These are phyloP conservation scores for Salmacisia buchloeana DNA, from an alignment of 1,284 basidiomycete species.

Conservation along the genomic window DNA sequence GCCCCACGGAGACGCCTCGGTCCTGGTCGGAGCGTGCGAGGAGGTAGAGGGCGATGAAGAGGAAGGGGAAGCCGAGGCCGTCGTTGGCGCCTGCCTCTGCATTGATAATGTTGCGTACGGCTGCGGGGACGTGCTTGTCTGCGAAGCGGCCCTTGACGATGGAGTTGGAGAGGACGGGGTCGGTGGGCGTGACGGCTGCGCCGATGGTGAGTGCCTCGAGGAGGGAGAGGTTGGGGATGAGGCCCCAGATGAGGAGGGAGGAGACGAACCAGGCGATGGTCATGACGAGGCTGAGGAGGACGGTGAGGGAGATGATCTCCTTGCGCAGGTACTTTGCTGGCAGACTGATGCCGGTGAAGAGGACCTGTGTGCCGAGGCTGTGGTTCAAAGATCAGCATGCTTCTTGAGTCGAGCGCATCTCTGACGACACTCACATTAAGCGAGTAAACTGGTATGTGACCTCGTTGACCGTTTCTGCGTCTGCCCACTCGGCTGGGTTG, in stretches of 20 bases:
- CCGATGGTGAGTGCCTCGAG: conserved; percentile 51
- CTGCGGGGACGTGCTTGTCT: conserved; percentile 51
- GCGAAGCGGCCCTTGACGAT: conserved; percentile 52
- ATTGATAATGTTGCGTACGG: conserved; percentile 51
- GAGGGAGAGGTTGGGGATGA: conserved; percentile 50
- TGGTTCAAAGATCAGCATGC: background rate
- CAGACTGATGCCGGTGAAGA: conserved; percentile 52
- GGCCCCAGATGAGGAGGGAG: conserved; percentile 48
- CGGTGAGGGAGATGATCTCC: conserved; percentile 42
- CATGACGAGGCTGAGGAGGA: conserved; percentile 52
- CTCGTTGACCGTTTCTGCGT: conserved; percentile 23
- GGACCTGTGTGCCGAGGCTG: conserved; percentile 43
- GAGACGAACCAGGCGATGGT: conserved; percentile 52
- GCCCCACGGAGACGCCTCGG: conserved; percentile 31
- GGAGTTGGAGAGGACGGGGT: conserved; percentile 51
- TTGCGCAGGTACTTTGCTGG: conserved; percentile 48
- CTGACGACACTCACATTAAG: conserved; percentile 26
- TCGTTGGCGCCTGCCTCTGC: conserved; percentile 54
- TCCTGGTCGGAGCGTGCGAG: conserved; percentile 34
- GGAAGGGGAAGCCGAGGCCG: conserved; percentile 46
- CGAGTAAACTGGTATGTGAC: conserved; percentile 52
- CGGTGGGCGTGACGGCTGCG: conserved; percentile 53
- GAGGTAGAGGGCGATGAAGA: conserved; percentile 51
- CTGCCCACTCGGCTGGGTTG: conserved; percentile 39
- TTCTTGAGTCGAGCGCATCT: background rate